Evolutionary conservation across 1,284 basidiomycete species (phyloP).

Genomic region (Pterulicium gracile): DNA sequence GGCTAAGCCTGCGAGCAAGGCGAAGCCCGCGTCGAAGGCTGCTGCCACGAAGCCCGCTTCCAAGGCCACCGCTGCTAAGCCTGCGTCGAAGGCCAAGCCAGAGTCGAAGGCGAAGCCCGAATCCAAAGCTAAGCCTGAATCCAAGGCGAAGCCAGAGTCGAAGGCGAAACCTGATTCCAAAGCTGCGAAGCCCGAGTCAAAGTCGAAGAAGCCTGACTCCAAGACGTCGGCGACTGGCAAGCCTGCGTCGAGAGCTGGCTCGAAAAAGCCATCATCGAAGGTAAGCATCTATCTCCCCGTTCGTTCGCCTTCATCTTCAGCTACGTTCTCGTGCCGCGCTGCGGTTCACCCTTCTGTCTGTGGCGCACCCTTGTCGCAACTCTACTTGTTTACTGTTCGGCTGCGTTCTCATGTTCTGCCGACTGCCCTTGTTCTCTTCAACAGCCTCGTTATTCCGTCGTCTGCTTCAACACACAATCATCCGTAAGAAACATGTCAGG

Average conservation of each 20-base stretch:
- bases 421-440: too few species aligned
- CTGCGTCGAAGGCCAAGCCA: conserved; percentile 23
- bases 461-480: too few species aligned
- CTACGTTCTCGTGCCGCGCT: too few species aligned
- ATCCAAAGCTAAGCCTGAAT: conserved; percentile 23
- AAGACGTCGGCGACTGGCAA: conserved; percentile 27
- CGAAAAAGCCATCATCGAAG: conserved; percentile 29
- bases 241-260: conserved; percentile 27
- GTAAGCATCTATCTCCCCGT: conserved; percentile 16
- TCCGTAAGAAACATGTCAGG: too few species aligned
- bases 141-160: conserved; percentile 20
- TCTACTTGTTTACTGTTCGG: neutral
- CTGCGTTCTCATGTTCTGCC: neutral
- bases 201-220: conserved; percentile 30
- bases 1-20: conserved; percentile 10
- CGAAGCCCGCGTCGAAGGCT: conserved; percentile 10
- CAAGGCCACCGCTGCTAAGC: conserved; percentile 16
- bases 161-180: conserved; percentile 28
- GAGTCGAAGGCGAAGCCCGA: conserved; percentile 19
- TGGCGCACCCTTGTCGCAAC: neutral
- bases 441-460: too few species aligned
- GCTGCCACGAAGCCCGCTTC: conserved; percentile 16
- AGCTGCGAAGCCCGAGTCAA: conserved; percentile 11
- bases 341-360: too few species aligned
- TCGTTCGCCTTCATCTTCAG: too few species aligned